phyloP scores from a whole-genome alignment of 768 basidiomycete genomes.

The Epithele typhae region DNA sequence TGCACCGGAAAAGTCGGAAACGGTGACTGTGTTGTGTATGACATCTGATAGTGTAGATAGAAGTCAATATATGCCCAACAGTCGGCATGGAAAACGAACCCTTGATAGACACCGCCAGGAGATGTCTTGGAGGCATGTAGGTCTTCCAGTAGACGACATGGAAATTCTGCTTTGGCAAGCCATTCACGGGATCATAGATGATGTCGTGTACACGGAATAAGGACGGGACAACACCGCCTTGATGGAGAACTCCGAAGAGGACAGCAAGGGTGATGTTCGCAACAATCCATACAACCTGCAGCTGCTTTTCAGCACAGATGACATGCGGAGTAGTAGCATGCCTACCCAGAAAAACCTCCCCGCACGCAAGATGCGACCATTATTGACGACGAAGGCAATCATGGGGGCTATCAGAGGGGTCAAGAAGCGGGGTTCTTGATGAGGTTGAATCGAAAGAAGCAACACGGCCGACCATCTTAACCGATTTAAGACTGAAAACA shows the following conservation, averaged over 20 bases:
- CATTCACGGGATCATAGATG: background rate
- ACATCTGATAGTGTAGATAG: conserved; percentile 19
- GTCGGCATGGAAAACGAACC: conserved; percentile 15
- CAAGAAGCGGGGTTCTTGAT: conserved; percentile 38
- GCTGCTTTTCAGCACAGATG: background rate
- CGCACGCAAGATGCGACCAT: conserved; percentile 20
- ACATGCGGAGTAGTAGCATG: background rate
- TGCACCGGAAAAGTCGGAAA: conserved; percentile 30
- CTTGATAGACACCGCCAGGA: conserved; percentile 25
- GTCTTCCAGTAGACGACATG: conserved; percentile 35
- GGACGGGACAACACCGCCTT: conserved; percentile 39
- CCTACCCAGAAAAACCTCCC: conserved; percentile 32
- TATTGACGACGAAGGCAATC: conserved; percentile 26
- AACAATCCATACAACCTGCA: conserved; percentile 25
- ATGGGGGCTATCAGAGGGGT: conserved; percentile 31
- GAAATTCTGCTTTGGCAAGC: background rate
- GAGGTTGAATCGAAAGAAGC: conserved; percentile 31
- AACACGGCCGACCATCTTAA: conserved; percentile 27
- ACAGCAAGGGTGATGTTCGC: conserved; percentile 27
- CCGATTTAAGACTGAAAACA: conserved; percentile 23
- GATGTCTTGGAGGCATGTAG: conserved; percentile 35
- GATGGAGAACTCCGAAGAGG: conserved; percentile 35
- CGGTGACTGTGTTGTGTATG: conserved; percentile 13
- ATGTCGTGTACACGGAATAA: conserved; percentile 30
- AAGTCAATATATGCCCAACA: background rate